phyloP scores from a whole-genome alignment of 2,329 filamentous ascomycete species.

The Ophiostoma quercus region DNA sequence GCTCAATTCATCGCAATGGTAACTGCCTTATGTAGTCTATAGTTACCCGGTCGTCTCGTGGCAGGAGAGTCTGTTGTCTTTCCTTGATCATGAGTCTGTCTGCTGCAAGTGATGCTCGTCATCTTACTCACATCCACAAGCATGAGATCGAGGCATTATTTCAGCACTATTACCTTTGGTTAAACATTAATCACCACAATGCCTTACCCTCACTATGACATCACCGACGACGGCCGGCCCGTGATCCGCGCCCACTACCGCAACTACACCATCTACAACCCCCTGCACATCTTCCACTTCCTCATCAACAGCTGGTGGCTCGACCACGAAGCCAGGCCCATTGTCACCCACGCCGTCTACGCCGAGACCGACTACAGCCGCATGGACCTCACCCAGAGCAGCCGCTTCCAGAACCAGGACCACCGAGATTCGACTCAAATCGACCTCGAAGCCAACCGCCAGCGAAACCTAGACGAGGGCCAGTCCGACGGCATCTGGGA shows the following conservation, averaged over 20 bases:
- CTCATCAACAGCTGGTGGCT: neutral
- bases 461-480: neutral
- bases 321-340: neutral
- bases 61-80: neutral
- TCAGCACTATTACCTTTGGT: too few species aligned
- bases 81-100: neutral
- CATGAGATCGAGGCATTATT: too few species aligned
- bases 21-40: neutral
- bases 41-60: neutral
- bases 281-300: neutral
- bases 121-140: too few species aligned
- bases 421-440: too few species aligned
- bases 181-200: neutral
- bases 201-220: neutral
- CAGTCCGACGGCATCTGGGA: neutral
- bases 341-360: neutral
- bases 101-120: neutral
- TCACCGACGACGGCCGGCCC: neutral
- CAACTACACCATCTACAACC: neutral
- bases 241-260: neutral
- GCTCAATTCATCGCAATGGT: too few species aligned
- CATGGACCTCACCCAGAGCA: too few species aligned
- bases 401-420: too few species aligned
- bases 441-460: neutral
- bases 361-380: neutral